These are phyloP conservation scores for Suhomyces coccinellae DNA, from an alignment of 1,139 yeast species.

Conservation along the genomic window DNA sequence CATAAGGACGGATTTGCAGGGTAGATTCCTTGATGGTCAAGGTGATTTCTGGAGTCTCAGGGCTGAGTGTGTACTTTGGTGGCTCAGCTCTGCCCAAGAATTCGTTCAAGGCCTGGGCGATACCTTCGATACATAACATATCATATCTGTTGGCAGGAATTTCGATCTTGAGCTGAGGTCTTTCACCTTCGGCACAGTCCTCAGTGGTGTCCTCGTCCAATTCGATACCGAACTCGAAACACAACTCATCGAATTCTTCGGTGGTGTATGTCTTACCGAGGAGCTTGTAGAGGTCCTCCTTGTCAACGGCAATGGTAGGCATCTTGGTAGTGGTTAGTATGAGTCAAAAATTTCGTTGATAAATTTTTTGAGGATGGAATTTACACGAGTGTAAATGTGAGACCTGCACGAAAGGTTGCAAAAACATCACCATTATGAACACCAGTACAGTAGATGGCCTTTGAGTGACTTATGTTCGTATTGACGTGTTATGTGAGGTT, in stretches of 20 bases:
- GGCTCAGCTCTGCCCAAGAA: conserved; percentile 69
- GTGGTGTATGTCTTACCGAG: conserved; percentile 82
- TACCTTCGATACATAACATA: conserved; percentile 97
- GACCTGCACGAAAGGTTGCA: conserved; percentile 3
- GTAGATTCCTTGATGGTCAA: conserved; percentile 78
- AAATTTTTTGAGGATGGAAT: conserved; percentile 8
- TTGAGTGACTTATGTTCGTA: too few species aligned
- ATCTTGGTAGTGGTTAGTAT: conserved; percentile 34
- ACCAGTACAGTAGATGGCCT: too few species aligned
- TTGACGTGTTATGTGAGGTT: too few species aligned
- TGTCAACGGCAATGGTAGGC: conserved; percentile 98
- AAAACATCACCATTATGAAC: neutral
- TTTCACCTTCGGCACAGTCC: conserved; percentile 74
- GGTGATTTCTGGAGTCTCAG: conserved; percentile 59
- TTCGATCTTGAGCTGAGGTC: conserved; percentile 95
- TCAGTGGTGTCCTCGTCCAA: conserved; percentile 93
- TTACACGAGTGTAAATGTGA: conserved; percentile 3
- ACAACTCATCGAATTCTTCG: conserved; percentile 92
- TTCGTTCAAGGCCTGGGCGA: conserved; percentile 91
- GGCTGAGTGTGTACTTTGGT: conserved; percentile 67
- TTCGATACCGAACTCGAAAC: conserved; percentile 97
- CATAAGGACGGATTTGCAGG: conserved; percentile 78
- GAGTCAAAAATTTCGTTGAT: conserved; percentile 13
- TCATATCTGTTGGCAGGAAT: conserved; percentile 98
- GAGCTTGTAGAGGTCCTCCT: conserved; percentile 82